Conservation (phyloP, 257 asterid genomes). For the Petrea volubilis region DNA sequence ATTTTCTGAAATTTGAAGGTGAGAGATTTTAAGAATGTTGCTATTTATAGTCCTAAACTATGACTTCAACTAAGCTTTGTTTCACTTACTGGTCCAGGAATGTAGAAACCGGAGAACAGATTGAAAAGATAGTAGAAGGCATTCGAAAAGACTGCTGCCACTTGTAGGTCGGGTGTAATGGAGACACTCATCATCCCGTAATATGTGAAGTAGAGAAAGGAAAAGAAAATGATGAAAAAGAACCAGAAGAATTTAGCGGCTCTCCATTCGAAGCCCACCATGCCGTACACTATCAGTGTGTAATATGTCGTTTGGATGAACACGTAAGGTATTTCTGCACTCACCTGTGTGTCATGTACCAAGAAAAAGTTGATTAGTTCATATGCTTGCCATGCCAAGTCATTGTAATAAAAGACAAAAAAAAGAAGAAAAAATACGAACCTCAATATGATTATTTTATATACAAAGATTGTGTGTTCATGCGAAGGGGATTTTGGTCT, state of each 20-base stretch:
- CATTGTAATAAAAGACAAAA: no score
- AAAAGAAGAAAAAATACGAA: no score
- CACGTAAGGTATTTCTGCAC: conserved; percentile 52
- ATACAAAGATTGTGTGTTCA: no score
- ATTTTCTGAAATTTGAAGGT: conserved; percentile 48
- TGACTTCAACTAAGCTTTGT: not conserved
- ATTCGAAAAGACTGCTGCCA: conserved; percentile 48
- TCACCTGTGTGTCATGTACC: conserved; percentile 36
- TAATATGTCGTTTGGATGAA: conserved; percentile 49
- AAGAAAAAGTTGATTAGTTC: not conserved
- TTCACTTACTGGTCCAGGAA: conserved; percentile 60
- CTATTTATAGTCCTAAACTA: not conserved
- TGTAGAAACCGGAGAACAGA: conserved; percentile 63
- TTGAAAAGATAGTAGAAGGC: conserved; percentile 62
- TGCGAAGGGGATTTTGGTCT: no score
- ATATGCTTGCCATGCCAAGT: no score
- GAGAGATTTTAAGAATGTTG: not conserved
- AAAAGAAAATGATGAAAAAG: conserved; percentile 50
- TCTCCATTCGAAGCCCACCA: conserved; percentile 57
- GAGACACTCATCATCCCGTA: conserved; percentile 72
- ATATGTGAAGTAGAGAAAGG: conserved; percentile 56
- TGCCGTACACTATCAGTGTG: conserved; percentile 50
- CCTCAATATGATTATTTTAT: no score
- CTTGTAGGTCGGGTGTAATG: conserved; percentile 54
- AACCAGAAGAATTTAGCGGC: conserved; percentile 57